Evolutionary conservation across 345 rosid genomes (phyloP).

Genomic region (Syzygium jambos): DNA sequence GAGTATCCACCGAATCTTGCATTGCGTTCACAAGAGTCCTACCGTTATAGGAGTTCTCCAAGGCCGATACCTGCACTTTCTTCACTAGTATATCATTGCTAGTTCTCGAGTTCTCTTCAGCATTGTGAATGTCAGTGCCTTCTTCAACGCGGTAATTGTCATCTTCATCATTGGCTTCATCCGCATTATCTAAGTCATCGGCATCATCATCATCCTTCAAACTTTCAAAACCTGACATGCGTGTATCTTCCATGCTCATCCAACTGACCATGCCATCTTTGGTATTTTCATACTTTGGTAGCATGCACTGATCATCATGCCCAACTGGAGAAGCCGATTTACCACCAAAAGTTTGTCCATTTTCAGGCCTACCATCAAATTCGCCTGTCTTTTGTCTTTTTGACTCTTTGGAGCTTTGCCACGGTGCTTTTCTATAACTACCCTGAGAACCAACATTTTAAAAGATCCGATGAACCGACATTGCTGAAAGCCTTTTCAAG

Average conservation of each 20-base stretch:
- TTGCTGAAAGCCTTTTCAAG: neutral
- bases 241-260: conserved; percentile 4
- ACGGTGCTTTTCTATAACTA: conserved; percentile 2
- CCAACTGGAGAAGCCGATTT: conserved; percentile 8
- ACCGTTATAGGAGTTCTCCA: neutral
- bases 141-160: conserved; percentile 12
- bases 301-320: neutral
- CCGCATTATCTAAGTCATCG: conserved; percentile 11
- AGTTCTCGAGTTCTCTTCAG: neutral
- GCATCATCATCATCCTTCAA: conserved; percentile 12
- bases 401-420: conserved; percentile 4
- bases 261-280: neutral
- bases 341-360: conserved; percentile 2
- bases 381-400: conserved; percentile 27
- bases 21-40: neutral
- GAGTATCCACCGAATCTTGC: conserved; percentile 1
- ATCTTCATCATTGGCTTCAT: conserved; percentile 8
- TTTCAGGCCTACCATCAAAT: conserved; percentile 1
- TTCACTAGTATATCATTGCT: neutral
- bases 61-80: neutral
- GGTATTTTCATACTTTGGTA: neutral
- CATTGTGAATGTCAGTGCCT: conserved; percentile 1
- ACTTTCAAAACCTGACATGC: conserved; percentile 12
- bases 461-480: neutral
- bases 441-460: conserved; percentile 10